Evolutionary conservation across 1,139 yeast species (phyloP), one percentile per base, ranked within the genome.

Genomic region (Diutina rugosa): DNA sequence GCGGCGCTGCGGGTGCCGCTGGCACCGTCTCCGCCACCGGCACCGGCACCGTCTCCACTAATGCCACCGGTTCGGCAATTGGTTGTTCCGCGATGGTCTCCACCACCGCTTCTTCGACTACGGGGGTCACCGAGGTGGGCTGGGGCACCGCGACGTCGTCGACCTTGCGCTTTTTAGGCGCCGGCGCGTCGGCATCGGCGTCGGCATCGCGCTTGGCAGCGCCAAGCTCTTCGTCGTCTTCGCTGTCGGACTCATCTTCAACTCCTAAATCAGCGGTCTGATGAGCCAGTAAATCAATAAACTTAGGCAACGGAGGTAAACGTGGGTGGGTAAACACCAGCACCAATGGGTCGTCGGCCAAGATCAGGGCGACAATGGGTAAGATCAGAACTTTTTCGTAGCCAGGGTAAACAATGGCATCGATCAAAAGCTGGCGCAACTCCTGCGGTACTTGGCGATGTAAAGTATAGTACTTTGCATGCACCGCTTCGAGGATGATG

Each of bases 331-430:
- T 32, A 32, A 49, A 49, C 26, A 49, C 53, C 45, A 32, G 44
- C 12, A 49, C 18, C n/a, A 49, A 16, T 12, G 53, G 53, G 29
- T 49, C 53, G 32, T 49, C 53, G 16, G 41, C 53, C 16, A 49
- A 16, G 5, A 49, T 30, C 53, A 49, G 53, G n/a, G 44, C 10
- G 18, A 49, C 44, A n/a, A 49, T 49, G 44, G 53, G 53, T 10
- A 49, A 32, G 32, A 49, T 49, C 16, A 32, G 30, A 28, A 32
- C 45, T 29, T 49, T 49, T 49, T 49, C 53, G 53, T 49, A 49
- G 44, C 44, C 53, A 49, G 53, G 53, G 44, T 49, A 30, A 29
- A 32, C 35, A 1, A 49, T 38, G 10, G 53, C 53, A 32, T 49
- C 45, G 18, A 49, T 16, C 35, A 49, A 49, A 6, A 49, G 32